Base-by-base conservation (phyloP, 164 flowering plant genomes). In the Cinnamomum chago region DNA sequence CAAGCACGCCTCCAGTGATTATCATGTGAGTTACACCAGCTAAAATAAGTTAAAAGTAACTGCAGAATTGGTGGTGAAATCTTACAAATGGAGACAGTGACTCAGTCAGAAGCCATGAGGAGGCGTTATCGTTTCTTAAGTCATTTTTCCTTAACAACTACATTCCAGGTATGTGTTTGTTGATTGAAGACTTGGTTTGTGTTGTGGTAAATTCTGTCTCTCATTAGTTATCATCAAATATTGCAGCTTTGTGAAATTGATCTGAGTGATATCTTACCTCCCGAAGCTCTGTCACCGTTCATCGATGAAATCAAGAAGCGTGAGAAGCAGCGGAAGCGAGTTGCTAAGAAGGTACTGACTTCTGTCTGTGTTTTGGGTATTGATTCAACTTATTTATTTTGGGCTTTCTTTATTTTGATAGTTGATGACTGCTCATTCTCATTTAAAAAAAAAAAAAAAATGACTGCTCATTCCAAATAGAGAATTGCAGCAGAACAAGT, bases 171-270 rank as follows among this genome's bases (percentile, higher is more conserved):
- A 77, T 55, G 47, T 50, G 11, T 11, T n/a, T 20, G 12, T 65
- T 23, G 30, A 47, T 52, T 65, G 5, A 13, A 55, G 23, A n/a
- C 24, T 64, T 69, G 14, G 22, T 22, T 3, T 60, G 58, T 22
- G 30, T 62, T 28, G 13, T 72, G 27, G 7, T 70, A 22, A 30
- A 5, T 20, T 72, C 15, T 58, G 50, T 65, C 30, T 73, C 69
- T 71, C 47, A 60, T 25, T 20, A 72, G 62, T 55, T 9, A 12
- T 2, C 62, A 17, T 15, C 23, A 18, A 35, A 65, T 35, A 50
- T 28, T 82, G 71, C 92, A 95, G 98, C 88, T 95, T 40, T 93
- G 97, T 85, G 99, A 95, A 82, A 91, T 95, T 82, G 94, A 93
- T 85, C 72, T 93, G 78, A 81, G 84, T 66, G 81, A 79, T 60